These are phyloP conservation scores for Opeltia flavorubescens DNA, from an alignment of 495 filamentous ascomycete species.

Conservation along the genomic window DNA sequence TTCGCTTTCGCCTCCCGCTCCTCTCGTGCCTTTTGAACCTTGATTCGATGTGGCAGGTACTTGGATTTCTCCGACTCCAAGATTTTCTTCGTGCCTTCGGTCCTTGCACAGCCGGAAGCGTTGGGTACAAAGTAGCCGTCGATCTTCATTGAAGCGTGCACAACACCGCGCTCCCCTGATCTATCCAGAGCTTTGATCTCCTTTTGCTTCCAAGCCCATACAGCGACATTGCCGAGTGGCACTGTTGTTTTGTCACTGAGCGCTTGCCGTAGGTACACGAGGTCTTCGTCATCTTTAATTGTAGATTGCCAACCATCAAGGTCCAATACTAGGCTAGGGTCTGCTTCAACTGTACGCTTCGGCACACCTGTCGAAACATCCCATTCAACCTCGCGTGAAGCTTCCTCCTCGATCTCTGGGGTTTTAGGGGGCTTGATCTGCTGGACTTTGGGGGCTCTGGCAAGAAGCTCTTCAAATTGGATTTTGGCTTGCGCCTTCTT, in stretches of 20 bases:
- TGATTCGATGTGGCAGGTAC: slow-evolving; percentile 94
- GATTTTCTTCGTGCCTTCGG: slow-evolving; percentile 87
- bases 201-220: slow-evolving; percentile 86
- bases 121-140: slow-evolving; percentile 89
- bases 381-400: slow-evolving; percentile 39
- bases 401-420: slow-evolving; percentile 14
- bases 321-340: slow-evolving; percentile 50
- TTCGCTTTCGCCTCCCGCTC: slow-evolving; percentile 71
- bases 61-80: slow-evolving; percentile 93
- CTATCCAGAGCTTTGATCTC: slow-evolving; percentile 75
- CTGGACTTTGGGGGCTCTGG: slow-evolving; percentile 12
- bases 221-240: slow-evolving; percentile 47
- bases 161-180: slow-evolving; percentile 34
- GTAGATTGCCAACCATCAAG: slow-evolving; percentile 66
- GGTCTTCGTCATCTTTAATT: slow-evolving; percentile 69
- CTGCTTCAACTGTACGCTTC: slow-evolving; percentile 54
- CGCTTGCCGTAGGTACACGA: slow-evolving; percentile 40
- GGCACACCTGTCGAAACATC: slow-evolving; percentile 45
- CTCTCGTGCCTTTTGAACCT: slow-evolving; percentile 77
- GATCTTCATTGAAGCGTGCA: slow-evolving; percentile 44
- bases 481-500: slow-evolving; percentile 30
- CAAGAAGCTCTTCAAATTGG: slow-evolving; percentile 21
- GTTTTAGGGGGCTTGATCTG: slow-evolving; percentile 14
- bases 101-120: slow-evolving; percentile 67
- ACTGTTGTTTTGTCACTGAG: slow-evolving; percentile 32